Evolutionary conservation across 2,329 filamentous ascomycete species (phyloP), one percentile per base, ranked within the genome.

Genomic region (Colletotrichum tropicicola): DNA sequence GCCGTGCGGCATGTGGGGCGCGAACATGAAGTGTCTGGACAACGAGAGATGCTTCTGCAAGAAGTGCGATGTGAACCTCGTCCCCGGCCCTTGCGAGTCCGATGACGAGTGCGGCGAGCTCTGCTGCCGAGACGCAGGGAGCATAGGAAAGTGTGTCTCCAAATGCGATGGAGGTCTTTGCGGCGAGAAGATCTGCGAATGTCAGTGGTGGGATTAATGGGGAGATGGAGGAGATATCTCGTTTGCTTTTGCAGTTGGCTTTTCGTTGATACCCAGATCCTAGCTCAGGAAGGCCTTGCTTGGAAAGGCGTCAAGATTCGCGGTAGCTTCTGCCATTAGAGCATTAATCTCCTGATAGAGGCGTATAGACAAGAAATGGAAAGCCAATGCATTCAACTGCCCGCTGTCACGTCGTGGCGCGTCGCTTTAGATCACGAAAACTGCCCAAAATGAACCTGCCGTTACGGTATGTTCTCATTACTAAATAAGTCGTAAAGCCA

Each of bases 391-490:
- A 17, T 15, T 7, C 23, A 13, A n/a, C n/a, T n/a, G n/a, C n/a
- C n/a, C n/a, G n/a, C n/a, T n/a, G n/a, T 49, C 28, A 35, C 21
- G 2, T 17, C 10, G 10, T 13, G 32, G 32, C 32, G 32, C 13
- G 13, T 35, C 32, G 6, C 13, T 15, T 12, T 35, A 4, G 10
- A 15, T 2, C 3, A 13, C 5, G 1, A 13, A 4, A n/a, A 6
- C 13, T 13, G 4, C 3, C 5, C 5, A 30, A 7, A 30, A 30
- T 30, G 32, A 2, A 35, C 10, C 4, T 35, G 32, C n/a, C 32
- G 15, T 54, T 8, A 21, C 12, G 39, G 15, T 43, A 37, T 49
- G 6, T 61, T 19, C 19, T 55, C 51, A 56, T 60, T 65, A 49
- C 60, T 51, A 21, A n/a, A 12, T 23, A 41, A 37, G 37, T 45